Conservation (phyloP, 352 stramenopile species). For the Phytophthora boehmeriae region DNA sequence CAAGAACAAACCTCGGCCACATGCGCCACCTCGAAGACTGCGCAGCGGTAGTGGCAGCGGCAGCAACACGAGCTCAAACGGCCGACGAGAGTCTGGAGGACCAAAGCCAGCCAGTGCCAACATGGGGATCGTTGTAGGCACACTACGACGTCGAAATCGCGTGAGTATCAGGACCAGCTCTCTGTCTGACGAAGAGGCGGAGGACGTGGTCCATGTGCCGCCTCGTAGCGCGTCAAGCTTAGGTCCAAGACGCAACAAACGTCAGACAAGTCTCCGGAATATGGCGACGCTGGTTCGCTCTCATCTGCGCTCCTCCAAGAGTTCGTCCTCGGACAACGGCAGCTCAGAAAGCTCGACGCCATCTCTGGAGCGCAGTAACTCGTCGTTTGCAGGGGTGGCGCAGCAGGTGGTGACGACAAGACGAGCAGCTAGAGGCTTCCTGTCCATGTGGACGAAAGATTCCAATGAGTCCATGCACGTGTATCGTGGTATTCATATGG, state of each 20-base stretch:
- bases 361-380: slow-evolving; percentile 35
- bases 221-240: slow-evolving; percentile 10
- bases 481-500: slow-evolving; percentile 88
- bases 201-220: slow-evolving; percentile 23
- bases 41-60: slow-evolving; percentile 59
- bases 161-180: slow-evolving; percentile 30
- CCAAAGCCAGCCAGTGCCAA: slow-evolving; percentile 37
- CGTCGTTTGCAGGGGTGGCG: slow-evolving; percentile 76
- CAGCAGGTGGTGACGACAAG: slow-evolving; percentile 75
- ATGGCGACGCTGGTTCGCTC: slow-evolving; percentile 68
- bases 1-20: slow-evolving; percentile 20
- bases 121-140: slow-evolving; percentile 47
- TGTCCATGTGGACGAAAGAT: slow-evolving; percentile 78
- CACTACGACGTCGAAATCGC: slow-evolving; percentile 43
- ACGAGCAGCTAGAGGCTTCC: slow-evolving; percentile 71
- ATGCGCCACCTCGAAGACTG: slow-evolving; percentile 45
- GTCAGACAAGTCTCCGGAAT: slow-evolving; percentile 63
- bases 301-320: slow-evolving; percentile 57
- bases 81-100: slow-evolving; percentile 18
- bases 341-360: slow-evolving; percentile 4
- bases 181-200: slow-evolving; percentile 36
- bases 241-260: slow-evolving; percentile 35
- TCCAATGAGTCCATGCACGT: slow-evolving; percentile 52
- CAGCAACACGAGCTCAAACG: slow-evolving; percentile 38
- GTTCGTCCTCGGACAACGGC: slow-evolving; percentile 6